phyloP scores from a whole-genome alignment of 805 yeast genomes.

The Lipomyces orientalis region DNA sequence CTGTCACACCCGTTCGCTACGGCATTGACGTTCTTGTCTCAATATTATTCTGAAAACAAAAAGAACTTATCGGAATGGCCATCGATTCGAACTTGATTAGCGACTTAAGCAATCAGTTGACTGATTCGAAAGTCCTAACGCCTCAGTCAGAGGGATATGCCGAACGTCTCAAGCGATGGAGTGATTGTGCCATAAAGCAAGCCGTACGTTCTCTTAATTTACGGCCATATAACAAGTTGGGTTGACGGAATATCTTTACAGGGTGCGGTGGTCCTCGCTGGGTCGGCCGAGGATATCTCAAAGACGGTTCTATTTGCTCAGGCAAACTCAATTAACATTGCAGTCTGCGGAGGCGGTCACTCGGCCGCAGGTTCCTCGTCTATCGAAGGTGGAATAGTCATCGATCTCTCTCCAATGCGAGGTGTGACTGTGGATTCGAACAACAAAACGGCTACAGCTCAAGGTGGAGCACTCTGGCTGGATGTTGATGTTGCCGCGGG shows the following conservation, averaged over 20 bases:
- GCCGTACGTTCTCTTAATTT: not conserved
- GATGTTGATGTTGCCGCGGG: not conserved
- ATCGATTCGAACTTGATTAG: not conserved
- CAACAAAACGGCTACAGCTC: not conserved
- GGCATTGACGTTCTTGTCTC: too few relatives aligned
- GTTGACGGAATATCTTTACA: not conserved
- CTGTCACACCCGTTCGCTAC: too few relatives aligned
- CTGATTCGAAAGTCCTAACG: not conserved
- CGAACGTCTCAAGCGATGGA: not conserved
- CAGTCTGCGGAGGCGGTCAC: conserved; percentile 2
- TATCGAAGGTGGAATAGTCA: not conserved
- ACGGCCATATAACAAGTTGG: not conserved
- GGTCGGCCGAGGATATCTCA: not conserved
- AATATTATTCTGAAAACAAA: too few relatives aligned
- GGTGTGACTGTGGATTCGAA: not conserved
- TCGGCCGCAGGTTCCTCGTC: not conserved
- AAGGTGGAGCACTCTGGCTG: not conserved
- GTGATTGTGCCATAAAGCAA: not conserved
- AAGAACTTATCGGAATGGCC: not conserved
- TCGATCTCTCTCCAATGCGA: not conserved
- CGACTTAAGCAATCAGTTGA: not conserved
- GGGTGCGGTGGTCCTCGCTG: not conserved
- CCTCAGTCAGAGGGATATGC: not conserved
- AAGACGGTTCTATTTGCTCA: not conserved
- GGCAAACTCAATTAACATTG: not conserved